Conservation (phyloP, 1,284 basidiomycete genomes). For the Fomitopsis betulina region DNA sequence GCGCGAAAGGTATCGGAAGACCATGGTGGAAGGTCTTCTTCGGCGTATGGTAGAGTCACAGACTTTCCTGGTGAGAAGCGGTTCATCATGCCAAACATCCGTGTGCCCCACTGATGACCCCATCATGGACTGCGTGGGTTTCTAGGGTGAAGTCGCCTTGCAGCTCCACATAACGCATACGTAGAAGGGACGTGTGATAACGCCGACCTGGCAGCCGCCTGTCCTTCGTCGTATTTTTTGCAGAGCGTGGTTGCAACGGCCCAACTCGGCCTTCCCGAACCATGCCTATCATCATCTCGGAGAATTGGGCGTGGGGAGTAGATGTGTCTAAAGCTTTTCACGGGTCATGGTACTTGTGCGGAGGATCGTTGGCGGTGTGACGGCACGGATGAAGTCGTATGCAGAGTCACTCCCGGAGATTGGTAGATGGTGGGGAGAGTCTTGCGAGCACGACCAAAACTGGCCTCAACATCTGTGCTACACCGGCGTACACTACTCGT, state of each 20-base stretch:
- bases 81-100: background rate
- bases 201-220: background rate
- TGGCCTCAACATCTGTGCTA: too few relatives aligned
- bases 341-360: background rate
- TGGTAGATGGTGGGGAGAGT: background rate
- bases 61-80: background rate
- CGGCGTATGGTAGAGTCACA: conserved; percentile 53
- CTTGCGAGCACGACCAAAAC: too few relatives aligned
- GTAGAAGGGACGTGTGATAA: background rate
- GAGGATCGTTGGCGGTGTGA: background rate
- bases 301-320: background rate
- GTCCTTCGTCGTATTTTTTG: background rate
- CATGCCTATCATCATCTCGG: background rate
- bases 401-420: too few relatives aligned
- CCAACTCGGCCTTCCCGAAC: background rate
- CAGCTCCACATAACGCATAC: background rate
- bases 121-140: background rate
- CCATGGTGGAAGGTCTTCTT: conserved; percentile 82
- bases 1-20: conserved; percentile 64
- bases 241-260: background rate
- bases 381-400: too few relatives aligned
- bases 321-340: background rate
- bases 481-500: too few relatives aligned
- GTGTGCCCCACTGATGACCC: background rate
- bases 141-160: background rate